phyloP scores from a whole-genome alignment of 257 asterid genomes.

The Catharanthus roseus region DNA sequence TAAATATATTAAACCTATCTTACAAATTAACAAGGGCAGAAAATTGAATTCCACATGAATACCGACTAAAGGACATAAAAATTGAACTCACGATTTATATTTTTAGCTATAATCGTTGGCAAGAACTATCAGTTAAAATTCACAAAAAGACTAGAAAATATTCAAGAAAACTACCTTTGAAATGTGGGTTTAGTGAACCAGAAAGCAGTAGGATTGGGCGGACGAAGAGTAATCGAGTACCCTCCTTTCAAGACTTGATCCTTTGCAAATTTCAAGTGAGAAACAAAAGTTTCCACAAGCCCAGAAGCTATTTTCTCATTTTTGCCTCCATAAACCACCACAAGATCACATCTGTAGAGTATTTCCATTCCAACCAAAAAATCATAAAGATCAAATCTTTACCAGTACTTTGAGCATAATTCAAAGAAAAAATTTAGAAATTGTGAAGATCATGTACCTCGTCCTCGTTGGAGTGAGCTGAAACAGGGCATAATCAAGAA shows the following conservation, averaged over 20 bases:
- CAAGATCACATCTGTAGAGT: constrained; percentile 65
- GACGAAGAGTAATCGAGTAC: constrained; percentile 67
- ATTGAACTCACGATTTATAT: neutral
- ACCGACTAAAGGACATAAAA: neutral
- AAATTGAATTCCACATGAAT: neutral
- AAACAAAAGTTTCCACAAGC: constrained; percentile 72
- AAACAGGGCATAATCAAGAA: constrained; percentile 75
- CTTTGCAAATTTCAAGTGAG: constrained; percentile 77
- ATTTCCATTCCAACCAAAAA: constrained; percentile 21
- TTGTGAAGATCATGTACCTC: constrained; percentile 35
- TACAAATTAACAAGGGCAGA: neutral
- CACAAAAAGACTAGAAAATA: neutral
- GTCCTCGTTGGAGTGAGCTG: constrained; percentile 90
- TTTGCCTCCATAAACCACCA: constrained; percentile 65
- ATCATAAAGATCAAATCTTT: constrained; percentile 11
- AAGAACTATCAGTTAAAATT: neutral
- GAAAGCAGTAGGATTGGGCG: constrained; percentile 43
- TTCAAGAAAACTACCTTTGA: constrained; percentile 49
- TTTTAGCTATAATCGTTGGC: neutral
- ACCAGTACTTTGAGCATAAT: constrained; percentile 13
- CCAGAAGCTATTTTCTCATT: constrained; percentile 86
- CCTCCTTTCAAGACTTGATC: constrained; percentile 87
- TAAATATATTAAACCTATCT: neutral
- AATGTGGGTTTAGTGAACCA: constrained; percentile 87
- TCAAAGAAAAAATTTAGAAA: neutral